These are phyloP conservation scores for Lophiostoma macrostomum DNA, from an alignment of 495 filamentous ascomycete genomes.

Conservation along the genomic window DNA sequence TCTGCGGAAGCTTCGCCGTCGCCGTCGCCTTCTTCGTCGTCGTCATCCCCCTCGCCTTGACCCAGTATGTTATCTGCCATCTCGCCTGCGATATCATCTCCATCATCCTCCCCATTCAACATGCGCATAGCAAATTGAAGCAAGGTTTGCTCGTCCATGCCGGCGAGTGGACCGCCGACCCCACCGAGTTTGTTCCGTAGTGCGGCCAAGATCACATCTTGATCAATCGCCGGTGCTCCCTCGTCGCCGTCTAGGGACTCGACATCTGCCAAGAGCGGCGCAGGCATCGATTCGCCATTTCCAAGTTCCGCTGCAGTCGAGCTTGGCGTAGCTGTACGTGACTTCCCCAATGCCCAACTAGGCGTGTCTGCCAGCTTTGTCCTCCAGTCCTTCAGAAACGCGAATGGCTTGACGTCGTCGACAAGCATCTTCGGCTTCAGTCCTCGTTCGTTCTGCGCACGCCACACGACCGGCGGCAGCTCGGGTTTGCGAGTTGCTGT, in stretches of 20 bases:
- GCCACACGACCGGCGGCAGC: slow-evolving; percentile 25
- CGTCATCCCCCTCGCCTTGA: slow-evolving; percentile 26
- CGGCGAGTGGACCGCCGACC: slow-evolving; percentile 31
- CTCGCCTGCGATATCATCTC: slow-evolving; percentile 38
- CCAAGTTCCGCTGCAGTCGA: not conserved
- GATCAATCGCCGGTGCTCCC: slow-evolving; percentile 25
- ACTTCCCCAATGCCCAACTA: not conserved
- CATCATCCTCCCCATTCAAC: slow-evolving; percentile 33
- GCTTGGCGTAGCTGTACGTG: not conserved
- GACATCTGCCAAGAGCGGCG: not conserved
- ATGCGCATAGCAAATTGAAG: slow-evolving; percentile 38
- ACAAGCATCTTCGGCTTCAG: slow-evolving; percentile 11
- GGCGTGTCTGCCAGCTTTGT: slow-evolving; percentile 14
- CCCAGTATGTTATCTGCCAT: slow-evolving; percentile 37
- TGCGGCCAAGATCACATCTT: slow-evolving; percentile 33
- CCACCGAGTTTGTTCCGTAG: slow-evolving; percentile 32
- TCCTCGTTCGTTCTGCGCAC: slow-evolving; percentile 11
- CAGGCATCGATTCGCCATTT: not conserved
- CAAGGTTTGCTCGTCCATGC: slow-evolving; percentile 37
- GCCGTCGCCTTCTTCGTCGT: slow-evolving; percentile 20
- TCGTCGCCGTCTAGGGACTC: slow-evolving; percentile 18
- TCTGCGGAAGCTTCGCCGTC: slow-evolving; percentile 7
- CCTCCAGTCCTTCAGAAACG: slow-evolving; percentile 41
- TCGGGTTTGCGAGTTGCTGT: not conserved
- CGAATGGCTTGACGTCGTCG: slow-evolving; percentile 23